Percentiles rank a stretch among this genome's conserved stretches.
phyloP scores from a whole-genome alignment of 2,329 filamentous ascomycete species.

The Calonectria pseudoreteaudii region DNA sequence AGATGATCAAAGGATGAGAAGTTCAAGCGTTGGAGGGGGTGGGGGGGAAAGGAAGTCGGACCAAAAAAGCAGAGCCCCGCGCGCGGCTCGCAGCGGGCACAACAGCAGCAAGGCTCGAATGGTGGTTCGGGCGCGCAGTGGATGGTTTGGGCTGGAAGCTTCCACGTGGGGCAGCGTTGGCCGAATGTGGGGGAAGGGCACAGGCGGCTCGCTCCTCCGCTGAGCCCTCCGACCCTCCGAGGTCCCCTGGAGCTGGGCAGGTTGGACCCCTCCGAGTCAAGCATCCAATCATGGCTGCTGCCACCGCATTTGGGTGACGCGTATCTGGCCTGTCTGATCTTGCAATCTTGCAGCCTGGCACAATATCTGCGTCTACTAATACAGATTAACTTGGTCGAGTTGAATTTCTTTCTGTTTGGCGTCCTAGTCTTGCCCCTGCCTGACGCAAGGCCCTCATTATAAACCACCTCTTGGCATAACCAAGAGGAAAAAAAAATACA shows the following conservation, averaged over 20 bases:
- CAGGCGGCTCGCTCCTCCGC: not conserved
- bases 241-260: not conserved
- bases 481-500: not conserved
- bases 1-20: conserved; percentile 7
- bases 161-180: conserved; percentile 42
- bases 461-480: not conserved
- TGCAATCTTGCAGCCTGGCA: not conserved
- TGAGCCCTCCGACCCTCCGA: not conserved
- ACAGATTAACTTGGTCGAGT: not conserved
- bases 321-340: not conserved
- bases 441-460: not conserved
- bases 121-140: not conserved
- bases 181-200: conserved; percentile 30
- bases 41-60: conserved; percentile 15
- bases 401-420: not conserved
- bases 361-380: not conserved
- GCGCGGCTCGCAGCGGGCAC: conserved; percentile 14
- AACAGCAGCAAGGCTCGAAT: conserved; percentile 20
- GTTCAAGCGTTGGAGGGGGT: not conserved
- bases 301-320: not conserved
- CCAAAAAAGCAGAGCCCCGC: conserved; percentile 19
- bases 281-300: not conserved
- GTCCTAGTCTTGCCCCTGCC: not conserved
- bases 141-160: conserved; percentile 40
- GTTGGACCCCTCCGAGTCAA: not conserved